Base-by-base conservation (phyloP, 2,329 filamentous ascomycete genomes). In the Macroventuria anomochaeta region DNA sequence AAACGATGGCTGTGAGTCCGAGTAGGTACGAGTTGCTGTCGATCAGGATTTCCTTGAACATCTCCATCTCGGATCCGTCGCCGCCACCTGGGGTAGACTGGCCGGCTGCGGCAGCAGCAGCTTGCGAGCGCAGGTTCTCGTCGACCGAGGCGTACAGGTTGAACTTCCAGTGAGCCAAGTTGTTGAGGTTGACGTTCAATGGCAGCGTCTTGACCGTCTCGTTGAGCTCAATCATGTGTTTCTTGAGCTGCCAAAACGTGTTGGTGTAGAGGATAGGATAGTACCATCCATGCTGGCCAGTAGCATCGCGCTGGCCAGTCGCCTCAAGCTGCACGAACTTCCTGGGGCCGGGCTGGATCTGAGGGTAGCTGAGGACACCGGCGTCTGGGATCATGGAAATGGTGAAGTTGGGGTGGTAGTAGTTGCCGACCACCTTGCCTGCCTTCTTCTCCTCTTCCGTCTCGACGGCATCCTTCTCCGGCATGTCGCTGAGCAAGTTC, bases 351-450 rank as follows among this genome's bases (percentile, higher is more conserved):
- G 90, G 89, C 58, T 90, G 87, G 61, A 93, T 79, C 48, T 80
- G 79, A 18, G 81, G 80, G 62, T 86, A 92, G 23, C 83, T 82
- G 70, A 90, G 80, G 6, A 88, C 81, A 18, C 92, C 93, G 33
- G 87, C 81, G 65, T 92, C 88, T 3, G 93, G 91, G 42, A 99
- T 85, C 66, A 97, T 86, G 5, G 92, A 90, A 57, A 99, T 80
- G 43, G 90, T 96, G 64, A 96, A 88, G 76, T 99, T 99, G 6
- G 95, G 90, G 76, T 99, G 95, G 73, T 97, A 99, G 79, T 93
- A 96, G 48, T 88, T 96, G 38, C 84, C 86, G 58, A 96, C 85
- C 46, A 88, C 80, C n/a, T 90, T 87, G 1, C 87, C 87, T 5
- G 81, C 77, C 2, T 80, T 78, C 50, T 83, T 79, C 48, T 76